A percentile compares a stretch with the other conserved stretches of the same genome.
Conservation (phyloP, 176 grass and related monocot genomes). For the Rhynchospora tenuis region DNA sequence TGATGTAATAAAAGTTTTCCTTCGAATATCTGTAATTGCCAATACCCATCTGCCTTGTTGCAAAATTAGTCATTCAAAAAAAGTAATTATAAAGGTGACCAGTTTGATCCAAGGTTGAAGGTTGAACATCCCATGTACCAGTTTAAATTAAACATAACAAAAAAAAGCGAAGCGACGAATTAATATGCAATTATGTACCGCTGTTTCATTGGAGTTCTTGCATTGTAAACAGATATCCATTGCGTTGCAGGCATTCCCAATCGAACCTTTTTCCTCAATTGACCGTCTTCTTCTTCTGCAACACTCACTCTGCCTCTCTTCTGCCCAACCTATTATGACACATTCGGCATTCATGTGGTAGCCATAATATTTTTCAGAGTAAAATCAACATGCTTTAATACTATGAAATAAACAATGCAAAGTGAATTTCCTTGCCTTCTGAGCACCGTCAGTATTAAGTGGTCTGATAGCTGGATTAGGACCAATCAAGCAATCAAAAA, state of each 20-base stretch:
- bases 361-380: background rate
- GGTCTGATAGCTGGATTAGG: conserved; percentile 72
- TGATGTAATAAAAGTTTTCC: background rate
- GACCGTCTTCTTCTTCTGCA: conserved; percentile 45
- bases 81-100: background rate
- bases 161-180: conserved; percentile 21
- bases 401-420: background rate
- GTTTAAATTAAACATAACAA: background rate
- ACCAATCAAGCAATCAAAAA: conserved; percentile 78
- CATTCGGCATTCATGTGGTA: background rate
- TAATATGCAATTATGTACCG: conserved; percentile 30
- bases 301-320: conserved; percentile 63
- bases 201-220: conserved; percentile 68
- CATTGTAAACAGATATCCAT: conserved; percentile 93
- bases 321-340: conserved; percentile 64
- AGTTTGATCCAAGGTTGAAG: conserved; percentile 4
- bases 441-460: conserved; percentile 76
- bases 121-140: background rate
- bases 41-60: background rate
- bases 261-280: conserved; percentile 58
- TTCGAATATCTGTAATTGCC: background rate
- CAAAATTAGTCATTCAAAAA: background rate
- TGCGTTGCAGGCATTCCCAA: conserved; percentile 63
- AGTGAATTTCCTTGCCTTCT: conserved; percentile 43
- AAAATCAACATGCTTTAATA: background rate